Conservation (phyloP, 371 early-diverging fungal species). For the Cokeromyces recurvatus region DNA sequence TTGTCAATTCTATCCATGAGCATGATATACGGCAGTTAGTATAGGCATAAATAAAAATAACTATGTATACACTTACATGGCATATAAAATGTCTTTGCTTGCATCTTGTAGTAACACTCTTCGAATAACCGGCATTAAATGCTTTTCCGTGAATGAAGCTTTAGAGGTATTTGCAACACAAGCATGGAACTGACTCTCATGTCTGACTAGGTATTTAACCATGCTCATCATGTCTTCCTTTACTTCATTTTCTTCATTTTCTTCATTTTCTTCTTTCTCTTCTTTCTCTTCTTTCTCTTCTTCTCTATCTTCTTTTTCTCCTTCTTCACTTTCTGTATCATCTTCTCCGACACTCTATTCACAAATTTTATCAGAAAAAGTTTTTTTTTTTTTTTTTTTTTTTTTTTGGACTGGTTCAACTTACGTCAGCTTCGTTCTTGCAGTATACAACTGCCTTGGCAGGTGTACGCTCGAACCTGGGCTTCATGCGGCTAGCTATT, state of each 20-base stretch:
- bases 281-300: neutral
- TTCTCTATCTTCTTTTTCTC: no score
- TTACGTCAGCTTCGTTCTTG: conserved; percentile 14
- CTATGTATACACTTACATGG: conserved; percentile 12
- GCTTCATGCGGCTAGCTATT: conserved; percentile 8
- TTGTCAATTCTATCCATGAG: conserved; percentile 2
- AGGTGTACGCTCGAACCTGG: conserved; percentile 13
- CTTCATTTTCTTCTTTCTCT: no score
- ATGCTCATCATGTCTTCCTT: conserved; percentile 10
- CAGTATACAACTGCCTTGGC: conserved; percentile 11
- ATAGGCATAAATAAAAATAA: conserved; percentile 3
- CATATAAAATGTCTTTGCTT: conserved; percentile 6
- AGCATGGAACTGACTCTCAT: no score
- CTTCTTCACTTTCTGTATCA: no score
- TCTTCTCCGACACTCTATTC: no score
- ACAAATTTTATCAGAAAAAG: conserved; percentile 6
- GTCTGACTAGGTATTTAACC: conserved; percentile 8
- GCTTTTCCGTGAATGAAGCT: conserved; percentile 6
- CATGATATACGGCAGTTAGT: conserved; percentile 4
- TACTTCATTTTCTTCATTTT: no score
- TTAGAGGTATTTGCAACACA: no score
- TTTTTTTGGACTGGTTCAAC: no score
- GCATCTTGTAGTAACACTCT: conserved; percentile 5
- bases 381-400: no score
- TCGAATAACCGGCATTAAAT: conserved; percentile 6